Evolutionary conservation across 768 basidiomycete genomes (phyloP), one percentile per base, ranked within the genome.

Genomic region (Dentipellis fragilis): DNA sequence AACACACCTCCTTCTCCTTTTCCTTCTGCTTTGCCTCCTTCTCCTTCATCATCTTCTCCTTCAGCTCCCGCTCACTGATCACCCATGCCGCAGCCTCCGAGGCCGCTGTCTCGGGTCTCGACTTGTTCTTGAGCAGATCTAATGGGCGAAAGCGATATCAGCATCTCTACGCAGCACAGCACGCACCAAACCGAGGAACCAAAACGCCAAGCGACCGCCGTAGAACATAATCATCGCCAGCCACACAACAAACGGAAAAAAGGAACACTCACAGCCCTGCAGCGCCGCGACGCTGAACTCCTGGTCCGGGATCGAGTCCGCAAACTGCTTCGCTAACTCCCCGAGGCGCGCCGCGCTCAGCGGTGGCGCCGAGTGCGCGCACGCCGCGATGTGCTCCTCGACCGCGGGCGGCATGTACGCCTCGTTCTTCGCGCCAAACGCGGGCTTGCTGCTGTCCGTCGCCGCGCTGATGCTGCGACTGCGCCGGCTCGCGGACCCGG

Each of bases 201-300:
- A 17, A 47, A 46, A 54, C 49, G 47, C 62, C 49, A 51, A n/a
- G 55, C 53, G 51, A 49, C 37, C 39, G 52, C 35, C 52, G 55
- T 52, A 36, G 59, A 52, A 42, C 34, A 54, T 38, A 51, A 54
- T 55, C 57, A 42, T 45, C 57, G 55, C 59, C 47, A 62, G 52
- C 51, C 47, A 62, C 54, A 57, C 48, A 50, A 52, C 54, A 48
- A 46, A 58, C 54, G 55, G 54, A 53, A 47, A 51, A 54, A 50
- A 40, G 38, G 57, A 54, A 64, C 37, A 83, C 87, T 79, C 68
- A 89, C 87, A 93, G 68, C 90, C 92, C 72, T 94, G 92, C 54
- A 96, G 73, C 55, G 89, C 86, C 17, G 93, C 92, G 54, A 93
- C 87, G 64, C 87, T 89, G 65, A 93, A 90, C 71, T 89, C 87